Conservation (phyloP, 1,284 basidiomycete genomes). For the Boletus nobilissimus region DNA sequence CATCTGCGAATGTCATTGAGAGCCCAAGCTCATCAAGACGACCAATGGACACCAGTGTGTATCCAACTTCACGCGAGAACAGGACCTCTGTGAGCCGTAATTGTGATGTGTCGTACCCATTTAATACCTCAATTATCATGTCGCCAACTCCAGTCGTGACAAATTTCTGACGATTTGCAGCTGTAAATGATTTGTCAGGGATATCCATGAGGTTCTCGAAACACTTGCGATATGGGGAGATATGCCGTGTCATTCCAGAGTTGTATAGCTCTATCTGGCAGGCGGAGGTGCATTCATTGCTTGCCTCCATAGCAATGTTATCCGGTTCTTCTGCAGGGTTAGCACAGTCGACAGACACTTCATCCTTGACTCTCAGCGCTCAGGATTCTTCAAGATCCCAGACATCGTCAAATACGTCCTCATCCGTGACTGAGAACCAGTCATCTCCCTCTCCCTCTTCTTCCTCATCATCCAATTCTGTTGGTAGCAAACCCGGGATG, state of each 20-base stretch:
- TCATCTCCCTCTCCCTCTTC: neutral
- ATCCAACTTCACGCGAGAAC: conserved; percentile 47
- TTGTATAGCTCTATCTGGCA: conserved; percentile 47
- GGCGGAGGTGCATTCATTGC: neutral
- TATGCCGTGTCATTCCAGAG: conserved; percentile 52
- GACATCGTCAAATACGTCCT: neutral
- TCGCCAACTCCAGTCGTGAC: conserved; percentile 47
- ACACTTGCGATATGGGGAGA: conserved; percentile 51
- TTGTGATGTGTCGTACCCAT: conserved; percentile 42
- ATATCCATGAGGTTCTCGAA: conserved; percentile 48
- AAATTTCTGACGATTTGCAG: conserved; percentile 52
- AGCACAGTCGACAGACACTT: neutral
- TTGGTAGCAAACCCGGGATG: neutral
- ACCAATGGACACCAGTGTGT: conserved; percentile 51
- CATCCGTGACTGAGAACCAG: neutral
- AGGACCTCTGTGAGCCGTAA: conserved; percentile 51
- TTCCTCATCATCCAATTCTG: neutral
- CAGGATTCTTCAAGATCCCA: neutral
- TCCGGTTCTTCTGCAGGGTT: neutral
- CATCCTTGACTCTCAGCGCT: neutral
- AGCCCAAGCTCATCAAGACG: conserved; percentile 48
- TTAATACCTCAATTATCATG: conserved; percentile 51
- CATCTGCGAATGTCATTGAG: conserved; percentile 41
- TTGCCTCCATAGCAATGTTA: neutral
- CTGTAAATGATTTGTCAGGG: conserved; percentile 40